phyloP scores from a whole-genome alignment of 306 rosid species.

The Cyclanthera cordifolia region DNA sequence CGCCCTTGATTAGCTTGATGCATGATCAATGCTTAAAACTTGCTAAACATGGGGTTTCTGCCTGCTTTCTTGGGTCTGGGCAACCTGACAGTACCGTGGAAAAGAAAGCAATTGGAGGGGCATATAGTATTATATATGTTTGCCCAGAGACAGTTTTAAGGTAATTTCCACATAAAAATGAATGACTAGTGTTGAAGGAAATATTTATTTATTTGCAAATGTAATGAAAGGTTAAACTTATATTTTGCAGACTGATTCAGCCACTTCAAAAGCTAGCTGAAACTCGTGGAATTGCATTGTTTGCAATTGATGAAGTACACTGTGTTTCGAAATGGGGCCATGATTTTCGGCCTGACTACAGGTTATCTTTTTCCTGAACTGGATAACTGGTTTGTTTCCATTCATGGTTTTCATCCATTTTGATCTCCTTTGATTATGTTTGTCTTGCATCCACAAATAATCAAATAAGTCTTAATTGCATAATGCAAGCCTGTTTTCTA shows the following conservation, averaged over 20 bases:
- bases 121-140: slow-evolving; percentile 61
- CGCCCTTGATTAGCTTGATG: slow-evolving; percentile 91
- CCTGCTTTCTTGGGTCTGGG: slow-evolving; percentile 97
- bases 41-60: slow-evolving; percentile 55
- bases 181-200: neutral
- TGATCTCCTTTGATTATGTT: neutral
- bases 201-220: neutral
- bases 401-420: neutral
- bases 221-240: neutral
- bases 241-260: slow-evolving; percentile 47
- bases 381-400: neutral
- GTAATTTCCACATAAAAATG: slow-evolving; percentile 19
- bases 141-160: slow-evolving; percentile 84
- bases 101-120: slow-evolving; percentile 71
- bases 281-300: slow-evolving; percentile 68
- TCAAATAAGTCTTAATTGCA: neutral
- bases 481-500: neutral
- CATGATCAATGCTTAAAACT: slow-evolving; percentile 89
- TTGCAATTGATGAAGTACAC: slow-evolving; percentile 89
- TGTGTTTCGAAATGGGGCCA: slow-evolving; percentile 99
- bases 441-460: neutral
- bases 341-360: slow-evolving; percentile 88
- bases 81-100: slow-evolving; percentile 78
- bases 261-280: slow-evolving; percentile 73
- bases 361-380: slow-evolving; percentile 24